Evolutionary conservation across 805 yeast species (phyloP), one percentile per base, ranked within the genome.

Genomic region (Yarrowia sp.): DNA sequence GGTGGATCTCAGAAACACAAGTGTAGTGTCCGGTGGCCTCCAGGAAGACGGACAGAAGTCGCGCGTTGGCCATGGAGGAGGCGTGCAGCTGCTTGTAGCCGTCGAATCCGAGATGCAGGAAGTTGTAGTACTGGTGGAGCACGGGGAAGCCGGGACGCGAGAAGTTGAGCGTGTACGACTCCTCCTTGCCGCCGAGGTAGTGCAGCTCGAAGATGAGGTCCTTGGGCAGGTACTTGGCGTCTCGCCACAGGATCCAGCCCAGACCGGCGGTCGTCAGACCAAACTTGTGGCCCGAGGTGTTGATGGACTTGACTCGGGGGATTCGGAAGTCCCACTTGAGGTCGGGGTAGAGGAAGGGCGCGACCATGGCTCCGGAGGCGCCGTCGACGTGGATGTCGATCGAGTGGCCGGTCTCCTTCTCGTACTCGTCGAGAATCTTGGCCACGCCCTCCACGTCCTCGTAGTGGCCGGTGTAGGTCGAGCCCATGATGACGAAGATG

Each of bases 131-230:
- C 75, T 91, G 97, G 70, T 87, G 90, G 65, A 91, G 79, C 31
- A 92, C 92, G 63, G 92, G 96, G 81, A 84, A 88, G 1, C 97
- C 97, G 7, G 97, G 94, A 72, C 97, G 84, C 7, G 96, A 88
- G 74, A 91, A 91, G 76, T 91, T 91, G 72, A 91, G 80, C 36
- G 85, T 89, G 77, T 84, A 92, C 24, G 94, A 86, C 73, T 87
- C 93, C 73, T 91, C 97, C 6, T 85, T 80, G 21, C 96, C 96
- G 32, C 97, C 97, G 39, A 91, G 78, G 73, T 91, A 91, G 71
- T 85, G 85, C 70, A 91, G 79, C 66, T 87, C 85, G 76, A 91
- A 91, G 68, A 86, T 81, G 65, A 91, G 78, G 65, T 83, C 84
- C 63, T 84, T 79, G 22, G 97, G 94, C 65, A 91, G 78, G 69